Evolutionary conservation across 2,329 filamentous ascomycete species (phyloP), one percentile per base, ranked within the genome.

Genomic region (Fusarium drepaniforme): DNA sequence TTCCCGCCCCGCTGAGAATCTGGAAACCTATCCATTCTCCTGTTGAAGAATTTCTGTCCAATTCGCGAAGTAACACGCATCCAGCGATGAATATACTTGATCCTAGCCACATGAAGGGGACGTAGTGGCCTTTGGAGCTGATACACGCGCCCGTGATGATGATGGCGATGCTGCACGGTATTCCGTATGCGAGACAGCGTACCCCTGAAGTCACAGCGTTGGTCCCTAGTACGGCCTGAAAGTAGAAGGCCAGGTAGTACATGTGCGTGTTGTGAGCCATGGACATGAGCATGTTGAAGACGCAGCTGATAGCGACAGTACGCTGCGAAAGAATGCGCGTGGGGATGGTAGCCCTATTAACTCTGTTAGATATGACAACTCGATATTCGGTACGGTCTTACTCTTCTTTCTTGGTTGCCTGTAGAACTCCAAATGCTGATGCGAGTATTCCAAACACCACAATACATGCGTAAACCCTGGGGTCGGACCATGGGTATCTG

Each of bases 21-120:
- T 87, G 85, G 67, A 83, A 87, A 7, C 84, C 85, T 23, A 87
- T 82, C 86, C 86, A 88, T 46, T 81, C 77, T 1, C 71, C 75
- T 0, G 78, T 75, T 0, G 75, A 69, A 2, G 84, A 85, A 38
- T 80, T 68, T 0, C 78, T 71, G 21, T 74, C 70, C 2, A 87
- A 21, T 11, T 58, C 37, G 5, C 25, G 57, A 4, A 75, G 56
- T 3, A 77, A 64, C 0, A 59, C 75, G 9, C 68, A 60, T 0
- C 70, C 74, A 1, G 65, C 25, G 37, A 67, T 60, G 51, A 77
- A 75, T 7, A 77, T 58, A 2, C 44, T 38, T 8, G 75, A 58
- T 0, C 75, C 70, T 1, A 71, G 9, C 44, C 71, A 67, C 68
- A 77, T 74, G 12, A 74, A 77, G 0, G 75, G 74, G n/a, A 75